phyloP scores from a whole-genome alignment of 2,329 filamentous ascomycete genomes.

The Nothomitra cinnamomea region DNA sequence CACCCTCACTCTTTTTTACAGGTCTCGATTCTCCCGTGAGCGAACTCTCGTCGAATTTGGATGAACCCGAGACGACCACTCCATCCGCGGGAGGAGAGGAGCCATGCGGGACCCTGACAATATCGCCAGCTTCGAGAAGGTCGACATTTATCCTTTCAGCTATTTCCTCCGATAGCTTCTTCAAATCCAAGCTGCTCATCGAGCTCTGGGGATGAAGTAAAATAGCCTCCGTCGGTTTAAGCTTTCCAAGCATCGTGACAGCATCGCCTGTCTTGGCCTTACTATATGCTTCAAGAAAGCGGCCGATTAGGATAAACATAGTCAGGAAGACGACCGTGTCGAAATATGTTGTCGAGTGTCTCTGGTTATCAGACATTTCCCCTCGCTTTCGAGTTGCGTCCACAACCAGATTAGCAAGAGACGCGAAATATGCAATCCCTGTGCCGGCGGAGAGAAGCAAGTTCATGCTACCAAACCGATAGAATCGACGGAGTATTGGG shows the following conservation, averaged over 20 bases:
- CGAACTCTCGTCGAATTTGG: conserved; percentile 75
- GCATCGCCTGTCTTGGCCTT: conserved; percentile 83
- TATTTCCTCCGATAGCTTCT: not conserved
- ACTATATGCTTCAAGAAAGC: conserved; percentile 75
- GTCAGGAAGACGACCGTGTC: conserved; percentile 88
- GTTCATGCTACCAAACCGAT: conserved; percentile 95
- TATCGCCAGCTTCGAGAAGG: conserved; percentile 56
- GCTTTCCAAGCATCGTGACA: conserved; percentile 58
- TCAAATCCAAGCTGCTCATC: not conserved
- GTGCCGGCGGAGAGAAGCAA: conserved; percentile 82
- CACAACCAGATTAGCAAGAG: conserved; percentile 58
- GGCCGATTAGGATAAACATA: conserved; percentile 52
- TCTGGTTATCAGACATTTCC: not conserved
- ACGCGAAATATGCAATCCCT: conserved; percentile 72
- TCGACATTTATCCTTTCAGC: conserved; percentile 29
- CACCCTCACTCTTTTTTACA: conserved; percentile 24
- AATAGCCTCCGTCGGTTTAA: conserved; percentile 61
- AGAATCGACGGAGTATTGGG: conserved; percentile 58
- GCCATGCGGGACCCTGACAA: conserved; percentile 60
- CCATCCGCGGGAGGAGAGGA: conserved; percentile 77
- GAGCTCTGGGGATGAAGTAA: conserved; percentile 31
- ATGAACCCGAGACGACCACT: conserved; percentile 34
- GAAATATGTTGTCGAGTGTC: conserved; percentile 43
- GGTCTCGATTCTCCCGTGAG: conserved; percentile 45
- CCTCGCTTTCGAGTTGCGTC: conserved; percentile 29